A percentile compares a stretch with the other conserved stretches of the same genome.
Evolutionary conservation across 345 rosid genomes (phyloP).

Genomic region (Carallia brachiata): DNA sequence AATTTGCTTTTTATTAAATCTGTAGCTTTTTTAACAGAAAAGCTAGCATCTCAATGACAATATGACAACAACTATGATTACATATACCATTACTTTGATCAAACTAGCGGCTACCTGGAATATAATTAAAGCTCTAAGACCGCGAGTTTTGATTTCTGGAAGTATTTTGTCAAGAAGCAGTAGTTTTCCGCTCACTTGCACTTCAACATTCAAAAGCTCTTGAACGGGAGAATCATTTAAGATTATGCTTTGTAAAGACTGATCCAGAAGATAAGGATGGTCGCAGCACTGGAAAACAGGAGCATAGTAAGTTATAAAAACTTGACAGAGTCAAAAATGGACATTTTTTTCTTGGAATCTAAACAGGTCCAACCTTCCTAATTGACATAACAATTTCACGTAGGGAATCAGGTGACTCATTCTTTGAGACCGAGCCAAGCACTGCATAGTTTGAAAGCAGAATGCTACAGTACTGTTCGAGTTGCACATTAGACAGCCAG

Average conservation of each 20-base stretch:
- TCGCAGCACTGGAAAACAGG: slow-evolving; percentile 12
- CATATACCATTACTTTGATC: background rate
- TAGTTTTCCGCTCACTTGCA: slow-evolving; percentile 13
- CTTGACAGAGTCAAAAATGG: no score
- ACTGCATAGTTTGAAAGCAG: slow-evolving; percentile 10
- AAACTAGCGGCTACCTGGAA: slow-evolving; percentile 3
- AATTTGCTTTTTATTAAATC: no score
- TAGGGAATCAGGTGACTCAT: background rate
- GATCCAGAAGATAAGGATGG: slow-evolving; percentile 15
- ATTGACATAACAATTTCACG: slow-evolving; percentile 3
- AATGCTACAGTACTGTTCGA: slow-evolving; percentile 5
- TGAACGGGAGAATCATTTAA: background rate
- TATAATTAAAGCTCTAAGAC: slow-evolving; percentile 9
- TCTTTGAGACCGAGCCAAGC: background rate
- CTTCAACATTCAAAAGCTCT: slow-evolving; percentile 5
- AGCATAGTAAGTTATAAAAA: no score
- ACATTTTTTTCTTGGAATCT: background rate
- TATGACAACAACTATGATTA: no score
- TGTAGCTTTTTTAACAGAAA: no score
- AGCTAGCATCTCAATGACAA: no score
- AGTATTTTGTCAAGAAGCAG: slow-evolving; percentile 12
- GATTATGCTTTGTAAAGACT: background rate
- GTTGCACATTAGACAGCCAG: slow-evolving; percentile 11
- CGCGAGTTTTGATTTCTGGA: background rate
- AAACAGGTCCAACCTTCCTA: background rate